Percentiles rank a stretch among this genome's conserved stretches.
These are phyloP conservation scores for Coprinellus aureogranulatus DNA, from an alignment of 768 basidiomycete species.

Conservation along the genomic window DNA sequence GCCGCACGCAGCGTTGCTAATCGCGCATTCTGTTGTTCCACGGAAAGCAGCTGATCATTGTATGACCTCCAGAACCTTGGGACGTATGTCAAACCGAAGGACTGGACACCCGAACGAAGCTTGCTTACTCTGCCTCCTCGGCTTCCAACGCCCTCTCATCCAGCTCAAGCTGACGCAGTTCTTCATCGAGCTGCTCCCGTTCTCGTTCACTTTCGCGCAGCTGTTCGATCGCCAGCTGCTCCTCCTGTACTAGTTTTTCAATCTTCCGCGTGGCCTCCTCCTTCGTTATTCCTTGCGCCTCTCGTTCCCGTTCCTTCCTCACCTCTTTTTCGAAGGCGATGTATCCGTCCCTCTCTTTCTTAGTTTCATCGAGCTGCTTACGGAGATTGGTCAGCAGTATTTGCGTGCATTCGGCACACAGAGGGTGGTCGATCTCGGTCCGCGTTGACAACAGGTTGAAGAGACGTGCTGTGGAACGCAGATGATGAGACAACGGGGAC, in stretches of 20 bases:
- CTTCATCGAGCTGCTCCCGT: conserved; percentile 69
- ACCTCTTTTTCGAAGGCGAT: conserved; percentile 90
- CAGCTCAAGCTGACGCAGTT: conserved; percentile 64
- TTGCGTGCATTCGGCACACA: conserved; percentile 93
- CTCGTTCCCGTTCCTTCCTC: conserved; percentile 75
- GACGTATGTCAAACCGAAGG: not conserved
- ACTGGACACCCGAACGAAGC: not conserved
- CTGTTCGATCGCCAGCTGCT: conserved; percentile 68
- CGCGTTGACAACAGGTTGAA: conserved; percentile 75
- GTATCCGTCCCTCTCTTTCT: conserved; percentile 89
- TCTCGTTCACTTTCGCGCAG: conserved; percentile 76
- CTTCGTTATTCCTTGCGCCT: conserved; percentile 55
- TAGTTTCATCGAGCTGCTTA: conserved; percentile 83
- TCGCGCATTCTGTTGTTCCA: conserved; percentile 66
- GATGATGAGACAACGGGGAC: conserved; percentile 73
- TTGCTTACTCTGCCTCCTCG: conserved; percentile 79
- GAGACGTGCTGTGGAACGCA: conserved; percentile 70
- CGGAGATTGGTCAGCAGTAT: conserved; percentile 73
- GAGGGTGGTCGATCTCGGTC: conserved; percentile 85
- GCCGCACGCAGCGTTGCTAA: conserved; percentile 72
- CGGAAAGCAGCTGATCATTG: conserved; percentile 65
- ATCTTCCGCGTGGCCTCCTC: conserved; percentile 74
- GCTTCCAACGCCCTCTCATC: conserved; percentile 78
- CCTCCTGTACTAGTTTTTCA: conserved; percentile 66
- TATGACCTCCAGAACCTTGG: conserved; percentile 79